Percentiles rank a stretch among this genome's conserved stretches.
These are phyloP conservation scores for Myxozyma melibiosi DNA, from an alignment of 805 yeast genomes.

Conservation along the genomic window DNA sequence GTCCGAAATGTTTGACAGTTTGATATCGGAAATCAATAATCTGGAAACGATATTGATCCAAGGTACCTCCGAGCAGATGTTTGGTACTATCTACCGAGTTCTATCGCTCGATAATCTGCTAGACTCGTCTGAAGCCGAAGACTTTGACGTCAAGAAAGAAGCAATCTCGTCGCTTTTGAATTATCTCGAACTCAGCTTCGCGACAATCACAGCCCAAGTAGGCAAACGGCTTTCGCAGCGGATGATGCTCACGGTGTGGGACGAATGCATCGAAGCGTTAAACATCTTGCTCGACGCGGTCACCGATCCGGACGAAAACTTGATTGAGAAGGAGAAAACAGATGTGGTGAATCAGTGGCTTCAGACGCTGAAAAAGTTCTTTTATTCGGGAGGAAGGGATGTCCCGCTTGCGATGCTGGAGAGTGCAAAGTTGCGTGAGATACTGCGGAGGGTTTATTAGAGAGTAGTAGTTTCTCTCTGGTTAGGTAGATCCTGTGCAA, in stretches of 20 bases:
- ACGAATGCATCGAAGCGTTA: slow-evolving; percentile 5
- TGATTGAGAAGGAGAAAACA: slow-evolving; percentile 2
- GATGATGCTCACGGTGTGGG: slow-evolving; percentile 3
- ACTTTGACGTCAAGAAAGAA: slow-evolving; percentile 4
- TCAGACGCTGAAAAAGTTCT: slow-evolving; percentile 9
- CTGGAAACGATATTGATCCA: not conserved
- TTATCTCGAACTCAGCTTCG: slow-evolving; percentile 2
- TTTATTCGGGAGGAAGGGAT: slow-evolving; percentile 5
- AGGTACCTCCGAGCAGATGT: not conserved
- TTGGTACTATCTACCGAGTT: not conserved
- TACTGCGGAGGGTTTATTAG: slow-evolving; percentile 3
- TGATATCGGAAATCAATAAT: not conserved
- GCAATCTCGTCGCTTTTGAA: slow-evolving; percentile 5
- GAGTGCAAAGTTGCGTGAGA: slow-evolving; percentile 8
- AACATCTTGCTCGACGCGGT: slow-evolving; percentile 5
- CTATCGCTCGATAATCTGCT: not conserved
- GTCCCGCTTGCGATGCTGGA: slow-evolving; percentile 12
- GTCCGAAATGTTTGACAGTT: not conserved
- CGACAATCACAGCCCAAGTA: not conserved
- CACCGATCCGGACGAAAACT: slow-evolving; percentile 1
- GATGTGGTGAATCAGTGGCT: slow-evolving; percentile 14
- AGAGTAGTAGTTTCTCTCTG: not conserved
- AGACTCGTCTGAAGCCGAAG: not conserved
- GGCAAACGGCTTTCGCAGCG: not conserved
- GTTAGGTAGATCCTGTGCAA: too few species aligned